Conservation (phyloP, 768 basidiomycete genomes). For the Stropharia rugosoannulata region DNA sequence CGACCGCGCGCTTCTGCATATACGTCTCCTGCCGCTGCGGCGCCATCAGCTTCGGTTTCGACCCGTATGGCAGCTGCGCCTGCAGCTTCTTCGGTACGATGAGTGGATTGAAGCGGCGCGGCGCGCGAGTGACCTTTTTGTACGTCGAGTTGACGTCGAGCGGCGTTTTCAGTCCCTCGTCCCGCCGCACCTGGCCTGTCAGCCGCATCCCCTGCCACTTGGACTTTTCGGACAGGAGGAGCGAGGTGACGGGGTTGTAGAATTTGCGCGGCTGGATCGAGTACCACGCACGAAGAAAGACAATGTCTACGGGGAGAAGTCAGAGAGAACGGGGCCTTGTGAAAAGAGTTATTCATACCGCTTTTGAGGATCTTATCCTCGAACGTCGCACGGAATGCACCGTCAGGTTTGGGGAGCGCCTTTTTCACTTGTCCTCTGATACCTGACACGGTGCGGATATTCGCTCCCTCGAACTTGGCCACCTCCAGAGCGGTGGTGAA, state of each 20-base stretch:
- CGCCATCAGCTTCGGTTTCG: constrained; percentile 84
- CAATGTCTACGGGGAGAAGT: constrained; percentile 61
- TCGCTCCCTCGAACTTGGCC: constrained; percentile 99
- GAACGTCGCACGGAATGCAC: constrained; percentile 94
- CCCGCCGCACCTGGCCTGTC: constrained; percentile 89
- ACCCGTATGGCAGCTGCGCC: constrained; percentile 85
- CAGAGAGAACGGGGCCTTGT: too few relatives aligned
- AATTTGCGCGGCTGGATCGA: constrained; percentile 92
- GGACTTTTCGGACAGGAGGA: constrained; percentile 81
- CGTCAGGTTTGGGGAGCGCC: constrained; percentile 91
- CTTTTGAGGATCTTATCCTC: constrained; percentile 89
- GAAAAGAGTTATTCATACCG: too few relatives aligned
- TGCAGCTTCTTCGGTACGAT: constrained; percentile 90
- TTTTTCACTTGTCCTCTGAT: constrained; percentile 98
- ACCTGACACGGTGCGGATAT: constrained; percentile 91
- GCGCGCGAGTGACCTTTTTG: constrained; percentile 74
- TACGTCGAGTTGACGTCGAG: constrained; percentile 83
- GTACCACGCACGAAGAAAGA: constrained; percentile 97
- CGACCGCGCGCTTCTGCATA: constrained; percentile 90
- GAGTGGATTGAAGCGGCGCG: constrained; percentile 88
- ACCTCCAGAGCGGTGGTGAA: constrained; percentile 92
- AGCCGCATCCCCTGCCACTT: constrained; percentile 94
- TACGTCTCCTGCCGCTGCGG: constrained; percentile 80
- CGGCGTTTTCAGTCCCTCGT: constrained; percentile 82
- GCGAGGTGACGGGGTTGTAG: constrained; percentile 94